Evolutionary conservation across 805 yeast species (phyloP).

Genomic region (Wickerhamiella cacticola): DNA sequence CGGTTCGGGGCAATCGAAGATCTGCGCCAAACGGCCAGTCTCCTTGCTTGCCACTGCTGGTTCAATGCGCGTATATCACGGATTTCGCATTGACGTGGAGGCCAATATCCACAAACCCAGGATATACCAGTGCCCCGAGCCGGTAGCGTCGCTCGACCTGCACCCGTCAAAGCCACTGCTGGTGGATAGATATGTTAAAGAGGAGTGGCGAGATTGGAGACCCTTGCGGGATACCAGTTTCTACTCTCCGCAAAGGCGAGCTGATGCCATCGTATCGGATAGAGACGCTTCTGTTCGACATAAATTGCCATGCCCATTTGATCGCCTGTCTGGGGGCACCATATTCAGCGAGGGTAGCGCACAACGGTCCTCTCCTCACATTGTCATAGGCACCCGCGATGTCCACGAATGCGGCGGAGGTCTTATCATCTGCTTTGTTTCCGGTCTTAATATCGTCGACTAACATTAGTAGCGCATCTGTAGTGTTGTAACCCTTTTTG

Average conservation of each 20-base stretch:
- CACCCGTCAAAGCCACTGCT: too few species aligned
- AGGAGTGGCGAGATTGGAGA: background rate
- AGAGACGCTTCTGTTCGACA: background rate
- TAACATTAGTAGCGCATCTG: background rate
- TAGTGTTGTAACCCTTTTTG: background rate
- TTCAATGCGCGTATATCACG: too few species aligned
- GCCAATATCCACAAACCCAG: too few species aligned
- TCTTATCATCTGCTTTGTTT: background rate
- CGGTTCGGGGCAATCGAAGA: too few species aligned
- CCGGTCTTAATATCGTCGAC: background rate
- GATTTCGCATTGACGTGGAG: too few species aligned
- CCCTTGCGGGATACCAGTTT: background rate
- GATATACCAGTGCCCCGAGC: too few species aligned
- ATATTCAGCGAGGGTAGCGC: background rate
- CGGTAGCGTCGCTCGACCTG: too few species aligned
- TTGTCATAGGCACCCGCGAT: background rate
- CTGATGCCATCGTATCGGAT: background rate
- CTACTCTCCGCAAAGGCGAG: background rate
- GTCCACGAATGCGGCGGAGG: background rate
- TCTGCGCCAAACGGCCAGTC: too few species aligned
- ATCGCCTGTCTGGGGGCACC: background rate
- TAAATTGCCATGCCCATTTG: background rate
- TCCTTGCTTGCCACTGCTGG: too few species aligned
- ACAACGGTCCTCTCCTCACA: background rate
- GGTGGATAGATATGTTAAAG: too few species aligned